These are phyloP conservation scores for Dioscorea cayenensis DNA, from an alignment of 116 monocot species.

Conservation along the genomic window DNA sequence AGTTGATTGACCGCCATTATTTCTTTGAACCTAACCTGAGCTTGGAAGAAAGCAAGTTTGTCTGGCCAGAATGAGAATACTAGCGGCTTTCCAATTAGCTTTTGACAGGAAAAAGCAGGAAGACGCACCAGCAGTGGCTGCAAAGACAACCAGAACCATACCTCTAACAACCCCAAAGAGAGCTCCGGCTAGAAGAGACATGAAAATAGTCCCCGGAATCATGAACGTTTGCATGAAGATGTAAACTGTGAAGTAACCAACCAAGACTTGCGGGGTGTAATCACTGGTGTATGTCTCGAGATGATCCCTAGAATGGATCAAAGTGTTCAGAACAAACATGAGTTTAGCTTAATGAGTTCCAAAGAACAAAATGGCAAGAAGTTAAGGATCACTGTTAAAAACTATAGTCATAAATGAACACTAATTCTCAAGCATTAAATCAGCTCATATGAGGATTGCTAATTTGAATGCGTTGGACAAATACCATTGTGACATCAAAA, in stretches of 20 bases:
- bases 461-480: too few relatives aligned
- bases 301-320: constrained; percentile 49
- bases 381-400: too few relatives aligned
- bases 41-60: constrained; percentile 76
- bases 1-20: too few relatives aligned
- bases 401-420: too few relatives aligned
- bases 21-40: constrained; percentile 41
- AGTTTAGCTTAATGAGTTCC: not conserved
- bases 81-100: constrained; percentile 81
- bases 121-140: constrained; percentile 93
- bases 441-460: too few relatives aligned
- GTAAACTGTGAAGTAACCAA: constrained; percentile 81
- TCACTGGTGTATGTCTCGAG: constrained; percentile 83
- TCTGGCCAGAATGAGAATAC: constrained; percentile 93
- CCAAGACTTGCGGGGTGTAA: constrained; percentile 86
- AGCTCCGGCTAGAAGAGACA: constrained; percentile 94
- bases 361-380: not conserved
- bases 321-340: not conserved
- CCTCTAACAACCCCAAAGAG: constrained; percentile 79
- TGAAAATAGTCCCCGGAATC: constrained; percentile 98
- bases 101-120: constrained; percentile 93
- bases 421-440: too few relatives aligned
- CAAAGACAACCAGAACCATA: constrained; percentile 80
- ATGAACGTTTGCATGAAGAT: constrained; percentile 99
- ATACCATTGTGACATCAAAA: too few relatives aligned